Evolutionary conservation across 2,329 filamentous ascomycete genomes (phyloP), one percentile per base, ranked within the genome.

Genomic region (Calonectria multiphialidica): DNA sequence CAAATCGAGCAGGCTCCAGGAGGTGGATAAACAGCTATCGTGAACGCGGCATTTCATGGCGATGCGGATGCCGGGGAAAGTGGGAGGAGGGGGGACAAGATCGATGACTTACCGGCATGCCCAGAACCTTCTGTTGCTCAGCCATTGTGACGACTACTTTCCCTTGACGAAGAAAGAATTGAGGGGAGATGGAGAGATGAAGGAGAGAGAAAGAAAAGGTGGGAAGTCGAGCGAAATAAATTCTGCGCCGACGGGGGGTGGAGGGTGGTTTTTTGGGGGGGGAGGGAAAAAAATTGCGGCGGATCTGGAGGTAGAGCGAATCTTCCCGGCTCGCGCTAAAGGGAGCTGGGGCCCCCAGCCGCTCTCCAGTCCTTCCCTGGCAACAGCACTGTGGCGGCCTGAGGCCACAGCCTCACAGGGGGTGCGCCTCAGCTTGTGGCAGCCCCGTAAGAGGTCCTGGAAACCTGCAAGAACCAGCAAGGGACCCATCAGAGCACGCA

Each of bases 41-140:
- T 78, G 68, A 67, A 73, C 76, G 79, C 80, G 81, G 77, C 76
- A 81, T 80, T 80, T 81, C 74, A 77, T 67, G 66, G 72, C 72
- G 55, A 73, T 68, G 68, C 59, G 47, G 47, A 37, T 61, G 25
- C 47, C 65, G 37, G 53, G 53, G 16, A 55, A 25, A 70, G 50
- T 30, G 37, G 35, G 66, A 59, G 28, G 45, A 18, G 6, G 6
- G 6, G 6, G 37, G 47, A 23, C 66, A 53, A 61, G 55, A 57
- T 66, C 70, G 40, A 61, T 28, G 40, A 88, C 90, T 89, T 88
- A 93, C 91, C 84, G 90, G 90, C 89, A 93, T 92, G 89, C 91
- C 91, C 88, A 92, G 81, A 81, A 93, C 87, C 84, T 87, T 89
- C 79, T 87, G 68, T 71, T 90, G 85, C 81, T 86, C 85, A 80